Evolutionary conservation across 2,329 filamentous ascomycete genomes (phyloP), one percentile per base, ranked within the genome.

Genomic region (Bipolaris cookei): DNA sequence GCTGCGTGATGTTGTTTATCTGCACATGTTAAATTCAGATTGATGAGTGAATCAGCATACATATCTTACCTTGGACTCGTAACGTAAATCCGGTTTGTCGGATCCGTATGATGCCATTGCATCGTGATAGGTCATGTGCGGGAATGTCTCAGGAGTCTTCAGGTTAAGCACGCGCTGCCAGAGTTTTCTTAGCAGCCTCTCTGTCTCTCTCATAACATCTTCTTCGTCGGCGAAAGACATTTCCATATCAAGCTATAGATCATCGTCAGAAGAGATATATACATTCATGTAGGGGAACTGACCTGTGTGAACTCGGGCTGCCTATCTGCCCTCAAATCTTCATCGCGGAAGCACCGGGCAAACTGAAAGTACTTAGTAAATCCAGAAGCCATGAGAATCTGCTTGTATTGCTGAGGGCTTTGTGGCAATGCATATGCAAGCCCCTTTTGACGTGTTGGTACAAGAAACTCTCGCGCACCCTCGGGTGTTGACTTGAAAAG

Each of bases 401-500:
- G 95, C 79, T 99, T 99, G 74, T 98, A 99, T 76, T 99, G 95
- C 75, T 99, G 95, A 0, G 95, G 95, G 64, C 94, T 98, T 75
- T 99, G 96, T 0, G 93, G 93, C 18, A 99, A 81, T 7, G 95
- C 95, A 76, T 98, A 99, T 3, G 91, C 92, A 58, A 88, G 80
- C 0, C 91, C 92, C 1, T 82, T 83, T 34, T 83, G 85, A 25
- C 95, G 83, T 0, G 93, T 96, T 0, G 95, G 95, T 4, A 99
- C 94, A 5, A 99, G 77, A 61, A 99, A 99, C 74, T 99, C 95
- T 46, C 94, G 84, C 1, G 95, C 96, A 0, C 95, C 95, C 78
- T 99, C 95, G 0, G 95, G 92, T 0, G 95, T 99, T 0, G 95
- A 97, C 76, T 98, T 99, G 84, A 99, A 99, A 0, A 99, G 83